phyloP scores from a whole-genome alignment of 345 rosid species.

The Salix udensis region DNA sequence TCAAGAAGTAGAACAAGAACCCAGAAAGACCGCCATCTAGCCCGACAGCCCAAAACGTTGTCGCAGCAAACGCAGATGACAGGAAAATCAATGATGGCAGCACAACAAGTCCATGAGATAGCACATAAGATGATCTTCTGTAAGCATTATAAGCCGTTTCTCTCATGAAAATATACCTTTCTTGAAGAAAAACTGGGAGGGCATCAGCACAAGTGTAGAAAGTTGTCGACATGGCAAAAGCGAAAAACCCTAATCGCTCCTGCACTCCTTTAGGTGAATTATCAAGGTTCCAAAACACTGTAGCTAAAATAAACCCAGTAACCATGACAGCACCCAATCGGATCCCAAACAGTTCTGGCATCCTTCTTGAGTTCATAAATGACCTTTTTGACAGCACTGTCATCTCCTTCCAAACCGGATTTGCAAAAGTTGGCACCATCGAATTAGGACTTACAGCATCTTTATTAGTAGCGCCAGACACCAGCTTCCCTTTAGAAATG shows the following conservation, averaged over 20 bases:
- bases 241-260: slow-evolving; percentile 84
- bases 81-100: slow-evolving; percentile 65
- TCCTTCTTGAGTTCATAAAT: slow-evolving; percentile 53
- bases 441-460: slow-evolving; percentile 30
- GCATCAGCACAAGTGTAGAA: slow-evolving; percentile 97
- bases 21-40: slow-evolving; percentile 83
- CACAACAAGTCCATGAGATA: slow-evolving; percentile 58
- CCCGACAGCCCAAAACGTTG: slow-evolving; percentile 86
- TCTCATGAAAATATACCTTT: slow-evolving; percentile 93
- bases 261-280: slow-evolving; percentile 83
- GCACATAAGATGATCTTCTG: slow-evolving; percentile 80
- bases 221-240: slow-evolving; percentile 96
- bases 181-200: slow-evolving; percentile 87
- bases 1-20: slow-evolving; percentile 60
- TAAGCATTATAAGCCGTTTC: slow-evolving; percentile 91
- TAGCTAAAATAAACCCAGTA: slow-evolving; percentile 88
- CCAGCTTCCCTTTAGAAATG: slow-evolving; percentile 81
- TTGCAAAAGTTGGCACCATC: slow-evolving; percentile 76
- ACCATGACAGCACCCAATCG: slow-evolving; percentile 71
- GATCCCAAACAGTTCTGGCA: slow-evolving; percentile 79
- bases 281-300: slow-evolving; percentile 83
- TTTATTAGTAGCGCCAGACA: slow-evolving; percentile 55
- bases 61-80: slow-evolving; percentile 58
- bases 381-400: slow-evolving; percentile 65
- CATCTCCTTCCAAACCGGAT: slow-evolving; percentile 83